Conservation (phyloP, 768 basidiomycete species). For the Kwoniella bestiolae region DNA sequence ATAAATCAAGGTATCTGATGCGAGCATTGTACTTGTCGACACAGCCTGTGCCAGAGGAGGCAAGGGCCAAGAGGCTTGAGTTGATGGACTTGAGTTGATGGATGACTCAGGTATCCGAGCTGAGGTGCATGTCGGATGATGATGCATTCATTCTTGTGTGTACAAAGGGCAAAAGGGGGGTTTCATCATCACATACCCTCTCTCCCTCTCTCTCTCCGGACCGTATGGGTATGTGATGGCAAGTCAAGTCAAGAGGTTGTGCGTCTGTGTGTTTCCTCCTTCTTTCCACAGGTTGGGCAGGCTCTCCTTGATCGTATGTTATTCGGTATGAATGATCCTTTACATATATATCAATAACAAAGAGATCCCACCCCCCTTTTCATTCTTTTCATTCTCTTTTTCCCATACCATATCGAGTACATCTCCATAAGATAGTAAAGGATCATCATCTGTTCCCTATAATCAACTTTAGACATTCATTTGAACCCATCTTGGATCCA, state of each 20-base stretch:
- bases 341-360: slow-evolving; percentile 4
- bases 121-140: background rate
- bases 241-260: background rate
- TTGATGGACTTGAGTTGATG: background rate
- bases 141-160: background rate
- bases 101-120: background rate
- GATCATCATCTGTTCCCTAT: too few relatives aligned
- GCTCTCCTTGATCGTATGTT: background rate
- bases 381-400: background rate
- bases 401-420: background rate
- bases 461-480: slow-evolving; percentile 16
- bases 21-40: too few relatives aligned
- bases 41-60: too few relatives aligned
- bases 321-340: background rate
- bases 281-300: background rate
- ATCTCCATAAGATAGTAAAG: background rate
- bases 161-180: background rate
- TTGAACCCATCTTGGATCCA: background rate
- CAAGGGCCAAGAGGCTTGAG: too few relatives aligned
- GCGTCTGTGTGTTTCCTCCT: background rate
- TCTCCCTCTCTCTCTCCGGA: background rate
- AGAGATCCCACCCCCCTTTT: background rate
- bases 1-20: background rate
- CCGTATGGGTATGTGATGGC: background rate
- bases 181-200: slow-evolving; percentile 1